Conservation (phyloP, 139 green algal species). For the Pleodorina starrii region DNA sequence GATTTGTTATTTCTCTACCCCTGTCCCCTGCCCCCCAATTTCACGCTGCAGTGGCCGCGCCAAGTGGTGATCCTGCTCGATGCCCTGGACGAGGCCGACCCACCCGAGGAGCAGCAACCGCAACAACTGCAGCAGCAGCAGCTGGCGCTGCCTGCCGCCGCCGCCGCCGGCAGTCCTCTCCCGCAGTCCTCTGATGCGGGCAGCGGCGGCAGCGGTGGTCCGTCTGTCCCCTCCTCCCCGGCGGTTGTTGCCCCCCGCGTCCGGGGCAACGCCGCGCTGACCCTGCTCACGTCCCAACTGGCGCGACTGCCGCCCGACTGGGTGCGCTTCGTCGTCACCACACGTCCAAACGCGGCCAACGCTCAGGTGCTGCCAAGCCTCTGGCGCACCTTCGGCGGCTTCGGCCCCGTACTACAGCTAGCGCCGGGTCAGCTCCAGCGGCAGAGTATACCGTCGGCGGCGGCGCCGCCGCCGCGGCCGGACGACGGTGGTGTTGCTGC, state of each 20-base stretch:
- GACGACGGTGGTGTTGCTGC: no score
- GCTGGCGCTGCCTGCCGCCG: no score
- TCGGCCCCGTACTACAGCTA: no score
- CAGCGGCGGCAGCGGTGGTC: no score
- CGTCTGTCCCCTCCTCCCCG: no score
- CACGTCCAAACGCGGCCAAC: neutral
- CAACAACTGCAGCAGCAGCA: neutral
- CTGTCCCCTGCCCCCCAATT: no score
- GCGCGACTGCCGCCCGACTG: neutral
- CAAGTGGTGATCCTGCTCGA: conserved; percentile 20
- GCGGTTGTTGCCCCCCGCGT: neutral
- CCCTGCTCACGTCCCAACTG: neutral
- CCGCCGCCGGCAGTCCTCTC: neutral
- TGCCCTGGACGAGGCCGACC: conserved; percentile 21
- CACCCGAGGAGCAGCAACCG: neutral
- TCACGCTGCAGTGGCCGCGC: no score
- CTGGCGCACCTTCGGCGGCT: neutral
- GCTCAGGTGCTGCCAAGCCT: conserved; percentile 7
- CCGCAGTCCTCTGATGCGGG: no score
- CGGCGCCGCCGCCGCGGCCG: no score
- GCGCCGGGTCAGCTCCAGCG: no score
- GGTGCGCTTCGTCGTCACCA: conserved; percentile 23
- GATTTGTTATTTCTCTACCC: no score
- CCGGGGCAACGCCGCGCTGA: neutral
- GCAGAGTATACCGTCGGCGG: no score